These are phyloP conservation scores for Chytriomyces sp. DNA, from an alignment of 192 early-diverging fungal genomes.

Conservation along the genomic window DNA sequence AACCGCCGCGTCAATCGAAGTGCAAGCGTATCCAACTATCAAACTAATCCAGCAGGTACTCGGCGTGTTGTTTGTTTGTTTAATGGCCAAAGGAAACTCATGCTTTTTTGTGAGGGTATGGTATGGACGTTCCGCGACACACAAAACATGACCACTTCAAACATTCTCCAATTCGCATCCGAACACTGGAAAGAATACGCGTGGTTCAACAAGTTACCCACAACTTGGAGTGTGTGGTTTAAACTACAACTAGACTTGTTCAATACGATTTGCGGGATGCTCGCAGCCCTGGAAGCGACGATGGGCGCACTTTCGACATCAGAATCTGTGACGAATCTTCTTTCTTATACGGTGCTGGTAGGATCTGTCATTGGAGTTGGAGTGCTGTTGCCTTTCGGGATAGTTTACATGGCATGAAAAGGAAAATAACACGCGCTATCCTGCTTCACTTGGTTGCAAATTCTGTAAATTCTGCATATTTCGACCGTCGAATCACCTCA, in stretches of 20 bases:
- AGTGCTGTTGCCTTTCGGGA: too few species aligned
- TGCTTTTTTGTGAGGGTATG: neutral
- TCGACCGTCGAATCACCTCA: too few species aligned
- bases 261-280: constrained; percentile 5
- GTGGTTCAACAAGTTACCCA: constrained; percentile 27
- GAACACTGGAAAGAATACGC: constrained; percentile 20
- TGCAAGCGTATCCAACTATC: constrained; percentile 30
- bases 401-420: neutral
- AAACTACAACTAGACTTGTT: constrained; percentile 34
- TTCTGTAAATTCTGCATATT: too few species aligned
- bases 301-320: too few species aligned
- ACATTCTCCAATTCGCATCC: constrained; percentile 18
- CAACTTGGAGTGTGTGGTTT: constrained; percentile 30
- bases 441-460: too few species aligned
- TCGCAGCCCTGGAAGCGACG: too few species aligned
- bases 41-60: constrained; percentile 19
- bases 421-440: neutral
- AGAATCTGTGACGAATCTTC: too few species aligned
- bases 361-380: too few species aligned
- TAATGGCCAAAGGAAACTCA: too few species aligned
- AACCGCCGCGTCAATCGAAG: constrained; percentile 24
- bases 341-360: too few species aligned
- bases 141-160: constrained; percentile 1
- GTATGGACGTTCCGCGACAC: constrained; percentile 30
- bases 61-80: too few species aligned